Evolutionary conservation across 2,329 filamentous ascomycete genomes (phyloP).

Genomic region (Bipolaris oryzae): DNA sequence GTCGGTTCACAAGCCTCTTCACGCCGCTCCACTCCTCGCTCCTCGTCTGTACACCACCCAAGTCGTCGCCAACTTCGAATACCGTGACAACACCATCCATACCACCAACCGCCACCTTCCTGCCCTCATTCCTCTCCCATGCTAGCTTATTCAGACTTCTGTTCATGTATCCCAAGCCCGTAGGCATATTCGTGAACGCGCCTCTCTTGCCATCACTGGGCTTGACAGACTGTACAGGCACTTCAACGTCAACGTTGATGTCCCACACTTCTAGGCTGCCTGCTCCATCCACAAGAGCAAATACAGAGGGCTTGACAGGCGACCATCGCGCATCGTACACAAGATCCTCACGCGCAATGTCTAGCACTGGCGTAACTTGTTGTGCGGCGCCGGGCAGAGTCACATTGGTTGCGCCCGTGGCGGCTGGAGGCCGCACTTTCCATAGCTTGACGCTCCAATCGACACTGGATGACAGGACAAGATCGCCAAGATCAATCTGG

Average conservation of each 20-base stretch:
- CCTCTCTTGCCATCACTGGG: conserved; percentile 62
- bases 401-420: conserved; percentile 59
- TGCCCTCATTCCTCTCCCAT: conserved; percentile 91
- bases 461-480: conserved; percentile 88
- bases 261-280: conserved; percentile 96
- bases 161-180: conserved; percentile 67
- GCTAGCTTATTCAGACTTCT: conserved; percentile 92
- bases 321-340: conserved; percentile 98
- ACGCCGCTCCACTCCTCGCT: conserved; percentile 92
- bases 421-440: conserved; percentile 85
- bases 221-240: conserved; percentile 80
- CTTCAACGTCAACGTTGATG: conserved; percentile 87
- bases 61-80: conserved; percentile 84
- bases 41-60: conserved; percentile 85
- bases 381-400: conserved; percentile 46
- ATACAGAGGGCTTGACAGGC: conserved; percentile 90
- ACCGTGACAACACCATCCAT: conserved; percentile 89
- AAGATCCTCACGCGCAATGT: conserved; percentile 92
- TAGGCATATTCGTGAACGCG: conserved; percentile 45
- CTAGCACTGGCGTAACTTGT: conserved; percentile 76
- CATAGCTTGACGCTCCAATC: conserved; percentile 98
- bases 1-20: conserved; percentile 81
- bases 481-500: conserved; percentile 89
- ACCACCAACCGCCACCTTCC: conserved; percentile 84
- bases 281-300: conserved; percentile 90